Evolutionary conservation across 1,139 yeast genomes (phyloP).

Genomic region (Taphrina flavorubra): DNA sequence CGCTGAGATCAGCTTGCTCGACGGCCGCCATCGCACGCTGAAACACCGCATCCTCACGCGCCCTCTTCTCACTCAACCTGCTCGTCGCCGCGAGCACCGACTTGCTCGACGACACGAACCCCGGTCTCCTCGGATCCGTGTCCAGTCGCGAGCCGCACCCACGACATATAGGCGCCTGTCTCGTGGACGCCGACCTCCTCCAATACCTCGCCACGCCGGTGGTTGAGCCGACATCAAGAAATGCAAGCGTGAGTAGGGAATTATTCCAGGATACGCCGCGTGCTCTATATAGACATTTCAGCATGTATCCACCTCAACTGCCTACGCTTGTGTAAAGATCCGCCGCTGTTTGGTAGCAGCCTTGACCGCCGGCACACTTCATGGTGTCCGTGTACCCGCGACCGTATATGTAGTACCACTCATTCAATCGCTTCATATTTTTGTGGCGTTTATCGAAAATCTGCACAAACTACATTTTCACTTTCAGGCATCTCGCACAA

Average conservation of each 20-base stretch:
- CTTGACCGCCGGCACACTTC: too few species aligned
- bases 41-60: conserved; percentile 7
- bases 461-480: too few species aligned
- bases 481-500: too few species aligned
- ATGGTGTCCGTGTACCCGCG: too few species aligned
- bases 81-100: too few species aligned
- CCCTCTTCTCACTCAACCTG: conserved; percentile 6
- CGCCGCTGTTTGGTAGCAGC: too few species aligned
- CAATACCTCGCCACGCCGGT: neutral
- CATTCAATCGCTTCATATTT: too few species aligned
- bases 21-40: conserved; percentile 13
- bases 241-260: neutral
- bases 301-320: neutral
- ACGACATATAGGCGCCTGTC: conserved; percentile 13
- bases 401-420: too few species aligned
- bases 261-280: neutral
- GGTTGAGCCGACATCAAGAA: neutral
- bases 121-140: conserved; percentile 22
- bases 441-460: too few species aligned
- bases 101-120: conserved; percentile 2
- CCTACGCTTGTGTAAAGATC: too few species aligned
- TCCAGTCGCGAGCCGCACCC: conserved; percentile 30
- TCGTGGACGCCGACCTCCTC: neutral
- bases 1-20: neutral
- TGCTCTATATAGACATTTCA: neutral